Evolutionary conservation across 177 flowering plant genomes (phyloP), one percentile per base, ranked within the genome.

Genomic region (Vitis hybrid): DNA sequence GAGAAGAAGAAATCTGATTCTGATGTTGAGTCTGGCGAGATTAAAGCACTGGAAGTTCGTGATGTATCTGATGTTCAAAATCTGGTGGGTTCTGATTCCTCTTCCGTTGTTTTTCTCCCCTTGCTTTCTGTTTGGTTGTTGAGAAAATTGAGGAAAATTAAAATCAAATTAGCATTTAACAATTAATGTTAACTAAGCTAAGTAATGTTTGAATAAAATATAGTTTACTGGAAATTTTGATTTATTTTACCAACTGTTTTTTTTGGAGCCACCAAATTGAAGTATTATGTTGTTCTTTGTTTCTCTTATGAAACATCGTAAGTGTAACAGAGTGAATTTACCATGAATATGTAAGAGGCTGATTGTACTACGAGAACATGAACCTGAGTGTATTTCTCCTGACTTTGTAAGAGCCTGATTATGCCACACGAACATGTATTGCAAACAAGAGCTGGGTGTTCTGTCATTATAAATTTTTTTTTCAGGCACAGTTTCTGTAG

Each of bases 21-120:
- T 14, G 85, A 79, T 60, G 79, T 58, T 3, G 92, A 89, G 69
- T 78, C 84, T 17, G 85, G 83, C 6, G 86, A 88, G 72, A 75
- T 80, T 45, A 67, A 80, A 78, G 45, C 78, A 4, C 75, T 51
- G 30, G 85, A 69, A 26, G 51, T 32, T 51, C 57, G 56, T n/a
- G 69, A 66, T 17, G 59, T 48, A 62, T 15, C 60, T 17, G 76
- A 70, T 62, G 17, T 48, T 66, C 49, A 7, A 10, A 70, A 78
- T 78, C 79, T 52, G 92, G 92, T 88, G 67, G 74, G 85, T 82
- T 66, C 80, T 60, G 58, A 66, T 64, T 72, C 19, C 63, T 57
- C 50, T 52, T 64, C 34, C 39, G 45, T 54, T 23, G 68, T 62
- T 12, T 1, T 23, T 13, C 12, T 48, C 13, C 4, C 18, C 2